Base-by-base conservation (phyloP, 345 rosid species). In the Eutrema heterophyllum region DNA sequence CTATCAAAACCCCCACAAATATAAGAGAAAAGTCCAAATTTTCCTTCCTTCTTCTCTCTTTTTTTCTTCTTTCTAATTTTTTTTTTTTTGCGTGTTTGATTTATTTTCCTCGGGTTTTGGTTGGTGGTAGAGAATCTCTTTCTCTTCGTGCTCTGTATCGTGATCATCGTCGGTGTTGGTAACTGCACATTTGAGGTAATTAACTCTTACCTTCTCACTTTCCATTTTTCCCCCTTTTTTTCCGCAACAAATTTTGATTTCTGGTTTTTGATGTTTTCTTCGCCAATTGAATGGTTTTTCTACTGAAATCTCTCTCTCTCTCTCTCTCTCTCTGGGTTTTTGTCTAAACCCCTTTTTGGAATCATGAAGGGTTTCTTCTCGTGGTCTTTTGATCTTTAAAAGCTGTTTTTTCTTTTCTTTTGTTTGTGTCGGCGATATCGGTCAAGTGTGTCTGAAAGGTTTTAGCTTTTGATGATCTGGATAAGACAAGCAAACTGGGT, bases 131-230 rank as follows among this genome's bases (percentile, higher is more conserved):
- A 70, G 80, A 77, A 50, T 77, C 72, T 64, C 63, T 66, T 9
- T 64, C 61, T 50, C 67, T 54, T 57, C 55, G 50, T 57, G 62
- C 57, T 70, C 40, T 64, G 68, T 71, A 71, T 77, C 77, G 81
- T 77, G 81, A 77, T 77, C 77, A 77, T 77, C 77, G 68, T 71
- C 49, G 67, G 61, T 65, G 54, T 77, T 65, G 80, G 80, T 71
- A 77, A 77, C 76, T 71, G 80, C 76, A 65, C 75, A 70, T 76
- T 77, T 65, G 29, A 52, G 77, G 72, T 77, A 66, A 21, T 77
- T 33, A 49, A 71, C 62, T 70, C 62, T 63, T 13, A 68, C 60
- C 59, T 75, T 32, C 8, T 63, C 59, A 53, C 64, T 75, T 24
- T 59, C 56, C 33, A 50, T 2, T 48, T 48, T 56, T 13, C 7